These are phyloP conservation scores for Hygrocybe coccinea DNA, from an alignment of 768 basidiomycete genomes.

Conservation along the genomic window DNA sequence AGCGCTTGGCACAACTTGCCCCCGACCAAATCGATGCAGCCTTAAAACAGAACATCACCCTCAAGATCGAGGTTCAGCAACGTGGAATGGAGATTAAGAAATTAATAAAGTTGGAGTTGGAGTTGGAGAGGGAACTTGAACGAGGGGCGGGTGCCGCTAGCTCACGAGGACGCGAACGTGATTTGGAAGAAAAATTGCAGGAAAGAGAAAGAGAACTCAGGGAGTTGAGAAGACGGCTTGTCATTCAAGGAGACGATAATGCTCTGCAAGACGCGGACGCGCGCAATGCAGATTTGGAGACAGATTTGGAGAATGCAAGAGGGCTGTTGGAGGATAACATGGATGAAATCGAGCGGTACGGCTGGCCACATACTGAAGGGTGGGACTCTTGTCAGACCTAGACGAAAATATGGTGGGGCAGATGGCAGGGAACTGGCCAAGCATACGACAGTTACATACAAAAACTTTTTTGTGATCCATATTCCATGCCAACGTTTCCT, in stretches of 20 bases:
- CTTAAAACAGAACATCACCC: slow-evolving; percentile 86
- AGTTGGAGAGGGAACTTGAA: slow-evolving; percentile 77
- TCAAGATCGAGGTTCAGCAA: slow-evolving; percentile 89
- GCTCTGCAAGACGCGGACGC: slow-evolving; percentile 52
- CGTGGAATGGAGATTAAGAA: slow-evolving; percentile 89
- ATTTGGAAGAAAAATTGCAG: slow-evolving; percentile 71
- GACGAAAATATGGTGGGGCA: too few species aligned
- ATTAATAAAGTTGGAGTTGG: slow-evolving; percentile 80
- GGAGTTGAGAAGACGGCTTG: slow-evolving; percentile 55
- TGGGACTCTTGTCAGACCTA: too few species aligned
- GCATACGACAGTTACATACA: too few species aligned
- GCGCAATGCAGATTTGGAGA: slow-evolving; percentile 65
- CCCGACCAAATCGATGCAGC: slow-evolving; percentile 91
- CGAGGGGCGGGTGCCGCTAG: slow-evolving; percentile 40
- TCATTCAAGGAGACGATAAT: slow-evolving; percentile 40
- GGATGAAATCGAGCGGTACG: slow-evolving; percentile 74
- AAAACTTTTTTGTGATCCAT: too few species aligned
- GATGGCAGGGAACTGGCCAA: too few species aligned
- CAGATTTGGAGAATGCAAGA: slow-evolving; percentile 65
- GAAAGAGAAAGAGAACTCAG: slow-evolving; percentile 66
- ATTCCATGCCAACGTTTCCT: too few species aligned
- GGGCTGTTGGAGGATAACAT: slow-evolving; percentile 74
- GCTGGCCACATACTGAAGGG: too few species aligned
- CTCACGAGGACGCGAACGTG: slow-evolving; percentile 54
- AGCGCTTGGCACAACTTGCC: slow-evolving; percentile 81